Evolutionary conservation across 1,284 basidiomycete genomes (phyloP).

Genomic region (Cutaneotrichosporon cavernicola): DNA sequence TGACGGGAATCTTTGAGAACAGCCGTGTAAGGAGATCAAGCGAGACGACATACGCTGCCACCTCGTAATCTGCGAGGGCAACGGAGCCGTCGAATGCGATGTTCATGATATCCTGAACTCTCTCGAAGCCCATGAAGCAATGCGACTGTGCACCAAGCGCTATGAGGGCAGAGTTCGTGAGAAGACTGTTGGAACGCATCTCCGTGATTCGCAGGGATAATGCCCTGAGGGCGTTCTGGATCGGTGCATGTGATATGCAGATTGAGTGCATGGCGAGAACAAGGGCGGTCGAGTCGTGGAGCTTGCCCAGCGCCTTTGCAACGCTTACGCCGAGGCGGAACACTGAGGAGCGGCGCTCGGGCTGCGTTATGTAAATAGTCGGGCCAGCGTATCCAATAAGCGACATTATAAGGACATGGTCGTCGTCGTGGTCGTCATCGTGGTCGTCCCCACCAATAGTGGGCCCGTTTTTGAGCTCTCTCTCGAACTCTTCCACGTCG

Average conservation of each 20-base stretch:
- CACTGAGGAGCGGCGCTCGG: conserved; percentile 19
- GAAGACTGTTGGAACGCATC: conserved; percentile 19
- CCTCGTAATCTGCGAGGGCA: conserved; percentile 33
- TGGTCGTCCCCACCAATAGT: conserved; percentile 18
- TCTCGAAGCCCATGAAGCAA: conserved; percentile 12
- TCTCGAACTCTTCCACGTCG: conserved; percentile 25
- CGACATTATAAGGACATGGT: conserved; percentile 27
- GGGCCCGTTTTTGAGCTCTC: conserved; percentile 1
- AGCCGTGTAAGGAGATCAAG: conserved; percentile 27
- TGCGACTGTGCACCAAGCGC: conserved; percentile 28
- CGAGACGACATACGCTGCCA: conserved; percentile 30
- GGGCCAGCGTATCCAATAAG: conserved; percentile 36
- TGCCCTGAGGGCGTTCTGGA: conserved; percentile 20
- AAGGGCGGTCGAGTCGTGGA: conserved; percentile 31
- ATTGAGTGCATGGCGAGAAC: conserved; percentile 28
- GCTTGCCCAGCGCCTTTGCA: conserved; percentile 15
- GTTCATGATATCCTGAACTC: conserved; percentile 14
- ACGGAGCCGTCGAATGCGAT: conserved; percentile 28
- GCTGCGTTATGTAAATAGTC: conserved; percentile 31
- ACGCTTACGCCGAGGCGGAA: conserved; percentile 33
- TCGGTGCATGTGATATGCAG: conserved; percentile 18
- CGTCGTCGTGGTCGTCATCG: conserved; percentile 17
- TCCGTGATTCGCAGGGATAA: conserved; percentile 17
- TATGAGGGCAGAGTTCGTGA: conserved; percentile 24
- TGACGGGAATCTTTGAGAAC: conserved; percentile 17